These are phyloP conservation scores for Colletotrichum sp. DNA, from an alignment of 2,329 filamentous ascomycete species.

Conservation along the genomic window DNA sequence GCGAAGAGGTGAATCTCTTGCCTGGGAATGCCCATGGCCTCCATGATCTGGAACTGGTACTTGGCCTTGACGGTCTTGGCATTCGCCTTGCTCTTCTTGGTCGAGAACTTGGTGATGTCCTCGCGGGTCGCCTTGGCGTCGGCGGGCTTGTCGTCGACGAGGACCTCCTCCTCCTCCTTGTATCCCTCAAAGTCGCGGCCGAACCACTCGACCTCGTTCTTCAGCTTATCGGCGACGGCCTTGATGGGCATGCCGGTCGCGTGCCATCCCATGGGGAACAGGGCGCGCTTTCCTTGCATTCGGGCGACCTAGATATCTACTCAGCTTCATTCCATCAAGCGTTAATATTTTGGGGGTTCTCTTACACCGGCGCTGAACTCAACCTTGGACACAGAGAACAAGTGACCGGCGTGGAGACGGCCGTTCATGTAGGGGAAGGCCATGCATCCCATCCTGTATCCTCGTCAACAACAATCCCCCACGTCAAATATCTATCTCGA, in stretches of 20 bases:
- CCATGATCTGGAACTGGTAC: slow-evolving; percentile 96
- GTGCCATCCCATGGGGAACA: slow-evolving; percentile 95
- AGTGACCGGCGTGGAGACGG: slow-evolving; percentile 87
- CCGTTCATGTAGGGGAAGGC: slow-evolving; percentile 79
- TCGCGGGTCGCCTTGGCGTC: slow-evolving; percentile 67
- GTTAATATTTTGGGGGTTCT: neutral
- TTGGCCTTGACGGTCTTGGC: slow-evolving; percentile 92
- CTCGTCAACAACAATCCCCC: neutral
- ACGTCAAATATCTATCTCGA: slow-evolving; percentile 60
- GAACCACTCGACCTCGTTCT: slow-evolving; percentile 87
- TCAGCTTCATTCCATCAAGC: neutral
- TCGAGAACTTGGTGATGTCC: slow-evolving; percentile 88
- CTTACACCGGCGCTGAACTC: slow-evolving; percentile 85
- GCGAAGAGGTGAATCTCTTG: slow-evolving; percentile 94
- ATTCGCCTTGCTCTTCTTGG: slow-evolving; percentile 90
- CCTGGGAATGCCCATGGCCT: slow-evolving; percentile 83
- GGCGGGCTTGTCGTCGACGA: slow-evolving; percentile 52
- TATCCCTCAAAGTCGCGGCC: slow-evolving; percentile 85
- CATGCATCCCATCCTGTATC: slow-evolving; percentile 33
- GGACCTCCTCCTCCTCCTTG: slow-evolving; percentile 64
- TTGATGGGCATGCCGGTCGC: slow-evolving; percentile 98
- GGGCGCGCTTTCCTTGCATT: slow-evolving; percentile 85
- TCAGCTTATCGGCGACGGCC: slow-evolving; percentile 93
- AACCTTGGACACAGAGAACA: slow-evolving; percentile 89
- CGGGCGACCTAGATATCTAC: slow-evolving; percentile 53